Base-by-base conservation (phyloP, 805 yeast genomes). In the Ogataea corticis region DNA sequence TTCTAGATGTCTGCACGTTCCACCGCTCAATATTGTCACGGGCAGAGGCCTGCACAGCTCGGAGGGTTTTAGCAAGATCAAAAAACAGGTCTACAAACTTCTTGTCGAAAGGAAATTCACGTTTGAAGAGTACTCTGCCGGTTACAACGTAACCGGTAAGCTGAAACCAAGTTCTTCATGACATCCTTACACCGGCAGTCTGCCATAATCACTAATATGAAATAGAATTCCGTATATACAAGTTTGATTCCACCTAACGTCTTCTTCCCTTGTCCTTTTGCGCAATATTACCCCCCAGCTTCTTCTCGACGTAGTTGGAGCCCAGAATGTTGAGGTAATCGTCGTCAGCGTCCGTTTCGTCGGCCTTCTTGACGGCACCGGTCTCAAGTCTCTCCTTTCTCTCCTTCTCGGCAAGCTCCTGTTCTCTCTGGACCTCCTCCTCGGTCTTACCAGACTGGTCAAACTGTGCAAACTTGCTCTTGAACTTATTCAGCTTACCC, bases 401-500 rank as follows among this genome's bases (percentile, higher is more conserved):
- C 35, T 58, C 68, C n/a, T 54, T 52, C 46, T 61, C 65, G 13
- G 52, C 65, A 38, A 49, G 49, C 31, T 49, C 58, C 33, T 50
- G 45, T 37, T 56, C 58, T 0, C 42, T 53, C 18, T 51, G 50
- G 7, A 62, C 54, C 46, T 63, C 68, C 15, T 51, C 58, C 11
- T 57, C 63, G 3, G 65, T 57, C 54, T 66, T 60, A 49, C 67
- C 68, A 21, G 66, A 59, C 33, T 60, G 59, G 42, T 71, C 70
- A 45, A 78, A 81, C 14, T 72, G 68, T 2, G 84, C 68, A 61
- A 76, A 87, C 63, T 76, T 85, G 64, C 79, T 78, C 64, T 80
- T 85, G 74, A 86, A 87, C 65, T 78, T 83, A 65, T 77, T 82
- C 59, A 91, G 70, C 65, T 83, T 84, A 57, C 96, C 96, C 42